Evolutionary conservation across 2,329 filamentous ascomycete genomes (phyloP).

Genomic region (Biscogniauxia marginata): DNA sequence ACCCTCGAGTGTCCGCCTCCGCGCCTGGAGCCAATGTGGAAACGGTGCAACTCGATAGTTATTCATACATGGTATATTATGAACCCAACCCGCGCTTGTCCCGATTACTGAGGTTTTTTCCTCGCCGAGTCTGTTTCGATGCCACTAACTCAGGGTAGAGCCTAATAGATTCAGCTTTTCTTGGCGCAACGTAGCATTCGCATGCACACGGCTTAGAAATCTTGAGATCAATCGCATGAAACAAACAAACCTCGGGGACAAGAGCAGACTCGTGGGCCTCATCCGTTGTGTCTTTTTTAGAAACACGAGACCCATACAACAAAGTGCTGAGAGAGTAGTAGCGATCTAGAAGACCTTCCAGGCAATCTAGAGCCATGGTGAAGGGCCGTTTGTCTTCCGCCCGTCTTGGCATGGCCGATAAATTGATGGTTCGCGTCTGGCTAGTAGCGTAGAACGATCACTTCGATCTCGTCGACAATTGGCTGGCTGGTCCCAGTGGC

Average conservation of each 20-base stretch:
- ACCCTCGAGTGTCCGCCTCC: not conserved
- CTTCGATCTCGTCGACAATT: not conserved
- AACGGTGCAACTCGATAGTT: not conserved
- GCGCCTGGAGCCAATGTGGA: not conserved
- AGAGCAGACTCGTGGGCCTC: slow-evolving; percentile 4
- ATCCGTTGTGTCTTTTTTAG: not conserved
- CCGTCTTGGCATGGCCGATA: slow-evolving; percentile 17
- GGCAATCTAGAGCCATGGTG: slow-evolving; percentile 4
- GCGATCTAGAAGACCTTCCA: slow-evolving; percentile 2
- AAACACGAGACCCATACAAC: not conserved
- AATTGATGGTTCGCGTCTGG: slow-evolving; percentile 1
- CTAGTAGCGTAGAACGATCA: not conserved
- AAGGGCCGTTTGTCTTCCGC: slow-evolving; percentile 11
- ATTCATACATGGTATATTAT: not conserved
- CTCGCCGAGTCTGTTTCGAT: not conserved
- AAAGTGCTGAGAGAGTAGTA: slow-evolving; percentile 1
- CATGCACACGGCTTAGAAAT: slow-evolving; percentile 13
- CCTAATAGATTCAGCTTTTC: not conserved
- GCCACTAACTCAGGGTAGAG: not conserved
- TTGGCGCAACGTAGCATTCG: slow-evolving; percentile 22
- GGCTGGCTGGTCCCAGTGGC: not conserved
- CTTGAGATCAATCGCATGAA: not conserved
- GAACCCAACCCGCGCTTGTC: not conserved
- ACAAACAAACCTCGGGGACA: not conserved
- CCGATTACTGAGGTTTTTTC: not conserved